Evolutionary conservation across 2,329 filamentous ascomycete species (phyloP), one percentile per base, ranked within the genome.

Genomic region (Aspergillus sp.): DNA sequence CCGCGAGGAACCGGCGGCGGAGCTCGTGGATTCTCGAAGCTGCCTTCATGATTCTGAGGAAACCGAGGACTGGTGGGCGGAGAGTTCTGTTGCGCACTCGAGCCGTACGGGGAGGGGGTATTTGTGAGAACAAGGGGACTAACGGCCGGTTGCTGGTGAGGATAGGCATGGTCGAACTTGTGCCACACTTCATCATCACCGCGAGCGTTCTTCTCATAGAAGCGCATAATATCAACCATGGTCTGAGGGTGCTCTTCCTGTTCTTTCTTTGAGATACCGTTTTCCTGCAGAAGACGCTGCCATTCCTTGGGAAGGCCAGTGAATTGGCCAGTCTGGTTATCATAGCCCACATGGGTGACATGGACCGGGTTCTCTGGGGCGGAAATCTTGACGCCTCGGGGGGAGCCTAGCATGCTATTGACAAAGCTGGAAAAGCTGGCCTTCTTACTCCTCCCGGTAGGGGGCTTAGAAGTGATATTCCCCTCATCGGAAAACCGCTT

Each of bases 281-380:
- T 95, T 69, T 95, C 90, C 72, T 91, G 88, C 63, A 98, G 83
- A 65, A 96, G 81, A 52, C 89, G 85, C 72, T 97, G 91, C 93
- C 93, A 98, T 79, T 97, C 93, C 70, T 93, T 94, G 15, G 93
- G 93, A 23, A 98, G 79, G 54, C 93, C 93, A 49, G 91, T 97
- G 69, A 95, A 98, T 72, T 95, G 88, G 57, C 93, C 93, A 3
- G 93, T 97, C 61, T 88, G 81, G 72, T 93, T 95, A 70, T 98
- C 91, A 68, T 95, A 96, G 59, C 91, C 91, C 56, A 98, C 93
- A 70, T 98, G 93, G 49, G 91, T 97, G 60, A 98, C 88, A 71
- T 97, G 93, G 51, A 97, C 90, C 43, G 93, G 93, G 62, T 98
- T 97, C 70, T 95, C 90, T 47, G 93, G 93, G 33, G 90, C 88